These are phyloP conservation scores for Penicillium sp. DNA, from an alignment of 2,329 filamentous ascomycete genomes.

Conservation along the genomic window DNA sequence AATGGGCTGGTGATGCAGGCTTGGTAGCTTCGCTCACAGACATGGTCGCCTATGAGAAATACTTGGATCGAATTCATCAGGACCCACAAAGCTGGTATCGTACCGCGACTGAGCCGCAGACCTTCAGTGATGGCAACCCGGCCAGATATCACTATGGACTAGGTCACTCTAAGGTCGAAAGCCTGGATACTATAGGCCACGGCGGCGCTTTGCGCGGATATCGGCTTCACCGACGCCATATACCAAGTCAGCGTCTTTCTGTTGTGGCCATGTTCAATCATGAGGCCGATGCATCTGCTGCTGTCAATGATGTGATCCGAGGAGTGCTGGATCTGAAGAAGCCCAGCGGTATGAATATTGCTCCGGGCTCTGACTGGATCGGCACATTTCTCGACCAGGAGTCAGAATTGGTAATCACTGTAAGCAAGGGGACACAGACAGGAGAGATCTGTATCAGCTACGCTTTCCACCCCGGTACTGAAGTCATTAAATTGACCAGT, in stretches of 20 bases:
- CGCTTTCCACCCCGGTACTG: constrained; percentile 24
- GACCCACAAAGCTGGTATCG: constrained; percentile 42
- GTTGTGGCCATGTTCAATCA: constrained; percentile 49
- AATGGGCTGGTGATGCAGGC: constrained; percentile 54
- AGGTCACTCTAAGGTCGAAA: constrained; percentile 27
- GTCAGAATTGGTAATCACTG: constrained; percentile 37
- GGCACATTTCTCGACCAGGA: constrained; percentile 46
- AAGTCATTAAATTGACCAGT: constrained; percentile 26
- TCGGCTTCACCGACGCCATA: constrained; percentile 41
- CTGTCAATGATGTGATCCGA: constrained; percentile 37
- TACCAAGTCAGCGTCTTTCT: constrained; percentile 40
- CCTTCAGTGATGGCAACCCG: constrained; percentile 39
- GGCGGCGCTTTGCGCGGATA: constrained; percentile 50
- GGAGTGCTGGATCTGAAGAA: constrained; percentile 31
- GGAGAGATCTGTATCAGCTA: constrained; percentile 40
- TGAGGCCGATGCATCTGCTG: constrained; percentile 34
- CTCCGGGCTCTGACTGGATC: constrained; percentile 31
- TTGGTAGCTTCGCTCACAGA: constrained; percentile 50
- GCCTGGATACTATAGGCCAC: constrained; percentile 40
- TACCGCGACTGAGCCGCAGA: constrained; percentile 30
- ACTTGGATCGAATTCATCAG: constrained; percentile 37
- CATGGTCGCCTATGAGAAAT: constrained; percentile 53
- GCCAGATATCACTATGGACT: constrained; percentile 48
- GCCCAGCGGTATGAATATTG: not conserved
- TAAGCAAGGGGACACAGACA: constrained; percentile 27